Percentiles rank a stretch among this genome's conserved stretches.
These are phyloP conservation scores for Cubamyces lactineus DNA, from an alignment of 768 basidiomycete species.

Conservation along the genomic window DNA sequence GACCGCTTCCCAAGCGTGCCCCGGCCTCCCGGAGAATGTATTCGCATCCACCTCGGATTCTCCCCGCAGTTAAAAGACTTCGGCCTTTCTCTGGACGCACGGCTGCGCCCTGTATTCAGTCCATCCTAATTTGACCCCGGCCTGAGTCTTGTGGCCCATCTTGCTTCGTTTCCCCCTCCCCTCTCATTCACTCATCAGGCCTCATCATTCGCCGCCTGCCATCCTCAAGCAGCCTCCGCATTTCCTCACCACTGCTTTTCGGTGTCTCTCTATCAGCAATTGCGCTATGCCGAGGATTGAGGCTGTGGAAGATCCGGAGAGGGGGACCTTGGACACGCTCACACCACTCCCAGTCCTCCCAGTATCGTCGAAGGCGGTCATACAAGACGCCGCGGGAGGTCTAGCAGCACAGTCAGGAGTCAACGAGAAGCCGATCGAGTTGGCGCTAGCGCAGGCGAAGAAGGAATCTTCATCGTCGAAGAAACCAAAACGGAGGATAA, in stretches of 20 bases:
- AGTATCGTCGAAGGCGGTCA: conserved; percentile 17
- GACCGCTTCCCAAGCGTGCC: conserved; percentile 28
- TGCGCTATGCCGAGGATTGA: conserved; percentile 27
- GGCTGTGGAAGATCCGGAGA: conserved; percentile 36
- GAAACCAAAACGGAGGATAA: conserved; percentile 29
- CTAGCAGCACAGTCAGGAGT: conserved; percentile 16
- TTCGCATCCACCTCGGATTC: conserved; percentile 34
- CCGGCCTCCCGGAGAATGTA: conserved; percentile 32
- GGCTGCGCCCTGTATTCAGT: conserved; percentile 29
- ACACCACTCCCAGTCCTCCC: conserved; percentile 20
- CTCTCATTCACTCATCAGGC: conserved; percentile 1
- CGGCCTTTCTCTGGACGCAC: conserved; percentile 34
- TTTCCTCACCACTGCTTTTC: background rate
- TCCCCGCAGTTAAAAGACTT: conserved; percentile 35
- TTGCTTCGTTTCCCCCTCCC: conserved; percentile 11
- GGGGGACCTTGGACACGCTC: conserved; percentile 31
- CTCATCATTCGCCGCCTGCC: background rate
- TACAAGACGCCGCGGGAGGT: conserved; percentile 8
- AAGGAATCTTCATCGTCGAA: conserved; percentile 20
- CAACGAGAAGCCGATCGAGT: conserved; percentile 26
- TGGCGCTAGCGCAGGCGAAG: conserved; percentile 25
- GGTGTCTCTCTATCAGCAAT: background rate
- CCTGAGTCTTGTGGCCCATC: conserved; percentile 10
- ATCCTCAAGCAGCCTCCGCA: background rate
- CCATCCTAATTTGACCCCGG: conserved; percentile 27